A percentile compares a stretch with the other conserved stretches of the same genome.
Evolutionary conservation across 2,329 filamentous ascomycete genomes (phyloP).

Genomic region (Purpureocillium lavendulum): DNA sequence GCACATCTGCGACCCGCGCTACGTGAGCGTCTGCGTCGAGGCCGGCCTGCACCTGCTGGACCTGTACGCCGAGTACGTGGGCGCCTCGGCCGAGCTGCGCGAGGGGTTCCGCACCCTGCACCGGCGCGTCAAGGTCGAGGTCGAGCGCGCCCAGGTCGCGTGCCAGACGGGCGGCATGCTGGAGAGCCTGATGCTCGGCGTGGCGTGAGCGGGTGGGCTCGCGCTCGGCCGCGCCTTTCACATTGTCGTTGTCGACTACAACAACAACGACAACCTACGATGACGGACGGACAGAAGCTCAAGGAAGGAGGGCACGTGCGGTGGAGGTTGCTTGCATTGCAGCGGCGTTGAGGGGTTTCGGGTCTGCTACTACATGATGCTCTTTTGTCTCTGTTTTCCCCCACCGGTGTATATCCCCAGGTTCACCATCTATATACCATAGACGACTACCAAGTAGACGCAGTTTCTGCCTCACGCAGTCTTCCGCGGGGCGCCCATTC

Average conservation of each 20-base stretch:
- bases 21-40: constrained; percentile 75
- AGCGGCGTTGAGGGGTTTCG: constrained; percentile 1
- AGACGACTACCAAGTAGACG: too few relatives aligned
- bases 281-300: neutral
- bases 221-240: too few relatives aligned
- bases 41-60: constrained; percentile 76
- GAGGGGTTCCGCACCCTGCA: constrained; percentile 61
- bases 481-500: too few relatives aligned
- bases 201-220: too few relatives aligned
- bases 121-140: constrained; percentile 63
- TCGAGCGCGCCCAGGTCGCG: constrained; percentile 77
- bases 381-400: too few relatives aligned
- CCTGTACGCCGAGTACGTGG: constrained; percentile 75
- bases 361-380: too few relatives aligned
- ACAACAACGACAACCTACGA: too few relatives aligned
- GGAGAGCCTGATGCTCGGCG: constrained; percentile 47
- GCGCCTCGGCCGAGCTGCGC: constrained; percentile 64
- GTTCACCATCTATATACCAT: too few relatives aligned
- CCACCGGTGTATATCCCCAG: too few relatives aligned
- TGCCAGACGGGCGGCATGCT: constrained; percentile 82
- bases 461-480: too few relatives aligned
- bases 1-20: constrained; percentile 74
- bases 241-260: too few relatives aligned
- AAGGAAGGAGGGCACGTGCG: too few relatives aligned
- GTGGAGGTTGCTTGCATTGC: constrained; percentile 1